These are phyloP conservation scores for Coemansia sp. DNA, from an alignment of 192 early-diverging fungal species.

Conservation along the genomic window DNA sequence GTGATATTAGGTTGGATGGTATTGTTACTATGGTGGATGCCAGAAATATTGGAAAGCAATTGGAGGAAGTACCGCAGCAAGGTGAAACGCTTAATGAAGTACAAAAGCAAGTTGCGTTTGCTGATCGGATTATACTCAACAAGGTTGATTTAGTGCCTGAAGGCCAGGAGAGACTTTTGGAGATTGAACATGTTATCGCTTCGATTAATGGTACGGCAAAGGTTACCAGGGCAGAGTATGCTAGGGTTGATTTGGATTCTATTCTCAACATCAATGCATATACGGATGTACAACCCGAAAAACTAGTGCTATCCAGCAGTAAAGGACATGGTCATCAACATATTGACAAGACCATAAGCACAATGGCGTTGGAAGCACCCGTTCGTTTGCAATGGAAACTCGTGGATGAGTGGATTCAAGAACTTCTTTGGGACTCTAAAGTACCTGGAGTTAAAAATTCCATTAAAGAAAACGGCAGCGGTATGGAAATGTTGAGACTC, in stretches of 20 bases:
- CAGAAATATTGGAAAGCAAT: constrained; percentile 58
- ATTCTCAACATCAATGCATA: constrained; percentile 56
- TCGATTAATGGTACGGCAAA: constrained; percentile 39
- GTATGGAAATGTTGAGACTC: constrained; percentile 57
- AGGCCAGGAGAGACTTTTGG: constrained; percentile 32
- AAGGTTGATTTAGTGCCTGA: constrained; percentile 71
- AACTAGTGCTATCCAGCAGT: constrained; percentile 19
- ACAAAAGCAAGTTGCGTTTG: constrained; percentile 71
- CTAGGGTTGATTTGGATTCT: constrained; percentile 47
- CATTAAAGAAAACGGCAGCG: neutral
- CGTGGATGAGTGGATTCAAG: constrained; percentile 78
- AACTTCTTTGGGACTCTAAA: constrained; percentile 60
- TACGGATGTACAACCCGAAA: constrained; percentile 10
- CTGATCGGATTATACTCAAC: constrained; percentile 85
- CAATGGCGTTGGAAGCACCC: constrained; percentile 56
- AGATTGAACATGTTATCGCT: constrained; percentile 37
- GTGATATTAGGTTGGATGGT: constrained; percentile 86
- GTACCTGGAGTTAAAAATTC: constrained; percentile 30
- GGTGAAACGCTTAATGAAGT: constrained; percentile 73
- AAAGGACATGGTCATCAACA: constrained; percentile 26
- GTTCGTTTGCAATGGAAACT: constrained; percentile 42
- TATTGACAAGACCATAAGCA: constrained; percentile 50
- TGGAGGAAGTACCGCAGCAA: constrained; percentile 35
- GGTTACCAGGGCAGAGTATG: constrained; percentile 10
- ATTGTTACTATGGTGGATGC: constrained; percentile 86